Evolutionary conservation across 352 stramenopile species (phyloP).

Genomic region (Blastocystis sp.): DNA sequence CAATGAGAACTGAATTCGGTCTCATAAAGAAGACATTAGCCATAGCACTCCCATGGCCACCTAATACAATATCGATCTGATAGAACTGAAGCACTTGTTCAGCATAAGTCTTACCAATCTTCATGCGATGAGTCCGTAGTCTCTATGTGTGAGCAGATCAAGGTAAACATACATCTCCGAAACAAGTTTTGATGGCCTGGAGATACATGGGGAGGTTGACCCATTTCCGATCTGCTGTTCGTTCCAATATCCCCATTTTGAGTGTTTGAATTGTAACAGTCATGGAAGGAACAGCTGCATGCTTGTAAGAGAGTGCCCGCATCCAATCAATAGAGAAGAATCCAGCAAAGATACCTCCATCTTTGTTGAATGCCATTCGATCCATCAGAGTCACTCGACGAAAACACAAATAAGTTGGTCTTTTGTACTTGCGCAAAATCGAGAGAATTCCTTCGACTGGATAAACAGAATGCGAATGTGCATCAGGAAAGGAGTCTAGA

Average conservation of each 20-base stretch:
- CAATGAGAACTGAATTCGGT: slow-evolving; percentile 17
- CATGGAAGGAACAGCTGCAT: neutral
- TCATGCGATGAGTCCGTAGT: neutral
- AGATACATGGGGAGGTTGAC: neutral
- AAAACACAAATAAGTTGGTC: neutral
- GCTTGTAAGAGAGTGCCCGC: slow-evolving; percentile 22
- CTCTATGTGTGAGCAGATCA: neutral
- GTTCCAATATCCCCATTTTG: neutral
- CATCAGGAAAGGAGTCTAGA: slow-evolving; percentile 12
- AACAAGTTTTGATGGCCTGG: neutral
- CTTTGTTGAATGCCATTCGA: slow-evolving; percentile 35
- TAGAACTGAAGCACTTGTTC: slow-evolving; percentile 40
- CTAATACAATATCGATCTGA: slow-evolving; percentile 38
- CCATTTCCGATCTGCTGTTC: neutral
- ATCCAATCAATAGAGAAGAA: slow-evolving; percentile 51
- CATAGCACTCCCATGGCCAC: slow-evolving; percentile 8
- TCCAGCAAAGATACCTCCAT: slow-evolving; percentile 19
- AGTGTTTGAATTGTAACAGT: neutral
- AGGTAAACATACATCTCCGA: neutral
- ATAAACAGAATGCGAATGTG: neutral
- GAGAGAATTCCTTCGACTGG: neutral
- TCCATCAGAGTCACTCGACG: neutral
- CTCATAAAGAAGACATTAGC: slow-evolving; percentile 32
- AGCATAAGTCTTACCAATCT: neutral
- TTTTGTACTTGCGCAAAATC: neutral